Percentiles rank a stretch among this genome's conserved stretches.
phyloP scores from a whole-genome alignment of 768 basidiomycete species.

The Clitopilus passeckerianus region DNA sequence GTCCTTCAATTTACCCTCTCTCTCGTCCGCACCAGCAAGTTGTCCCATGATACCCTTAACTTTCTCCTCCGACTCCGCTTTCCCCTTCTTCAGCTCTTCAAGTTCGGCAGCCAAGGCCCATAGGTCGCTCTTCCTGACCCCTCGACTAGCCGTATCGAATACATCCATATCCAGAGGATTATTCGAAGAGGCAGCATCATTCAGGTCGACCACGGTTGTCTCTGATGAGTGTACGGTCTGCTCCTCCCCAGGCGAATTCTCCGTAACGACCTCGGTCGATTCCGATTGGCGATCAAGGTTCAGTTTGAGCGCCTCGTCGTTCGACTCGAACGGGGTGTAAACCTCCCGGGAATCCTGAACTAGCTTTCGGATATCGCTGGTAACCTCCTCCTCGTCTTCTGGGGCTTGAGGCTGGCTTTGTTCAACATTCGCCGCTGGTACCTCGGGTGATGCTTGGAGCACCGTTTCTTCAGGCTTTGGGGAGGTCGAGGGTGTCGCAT shows the following conservation, averaged over 20 bases:
- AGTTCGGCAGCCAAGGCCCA: slow-evolving; percentile 1
- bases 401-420: not conserved
- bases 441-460: not conserved
- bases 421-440: not conserved
- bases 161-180: not conserved
- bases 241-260: not conserved
- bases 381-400: not conserved
- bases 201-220: not conserved
- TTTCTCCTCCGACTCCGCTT: slow-evolving; percentile 2
- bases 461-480: not conserved
- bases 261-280: not conserved
- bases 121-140: slow-evolving; percentile 1
- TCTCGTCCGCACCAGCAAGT: not conserved
- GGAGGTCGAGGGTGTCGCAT: not conserved
- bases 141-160: not conserved
- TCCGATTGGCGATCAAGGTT: not conserved
- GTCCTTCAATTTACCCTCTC: not conserved
- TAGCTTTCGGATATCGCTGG: not conserved
- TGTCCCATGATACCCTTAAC: not conserved
- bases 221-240: not conserved
- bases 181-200: not conserved
- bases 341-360: not conserved
- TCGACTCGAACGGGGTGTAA: not conserved
- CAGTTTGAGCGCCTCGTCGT: not conserved
- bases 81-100: slow-evolving; percentile 1